phyloP scores from a whole-genome alignment of 2,329 filamentous ascomycete species.

The Ceratocystis lukuohia region DNA sequence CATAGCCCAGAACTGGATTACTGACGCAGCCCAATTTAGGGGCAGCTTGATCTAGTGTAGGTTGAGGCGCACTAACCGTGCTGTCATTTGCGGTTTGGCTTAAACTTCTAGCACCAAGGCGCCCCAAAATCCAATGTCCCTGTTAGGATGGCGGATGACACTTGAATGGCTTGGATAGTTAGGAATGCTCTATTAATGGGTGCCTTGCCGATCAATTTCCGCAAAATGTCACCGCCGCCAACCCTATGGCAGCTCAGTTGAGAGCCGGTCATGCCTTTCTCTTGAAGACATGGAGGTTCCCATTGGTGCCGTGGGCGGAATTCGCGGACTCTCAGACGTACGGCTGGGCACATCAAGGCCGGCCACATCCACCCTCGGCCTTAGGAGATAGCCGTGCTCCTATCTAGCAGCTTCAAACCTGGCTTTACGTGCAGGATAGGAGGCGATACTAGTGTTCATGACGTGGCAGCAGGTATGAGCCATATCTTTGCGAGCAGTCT shows the following conservation, averaged over 20 bases:
- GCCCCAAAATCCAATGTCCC: conserved; percentile 40
- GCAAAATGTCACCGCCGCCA: conserved; percentile 36
- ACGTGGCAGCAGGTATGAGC: conserved; percentile 26
- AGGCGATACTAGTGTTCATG: conserved; percentile 22
- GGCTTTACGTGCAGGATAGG: conserved; percentile 22
- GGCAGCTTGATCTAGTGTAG: conserved; percentile 49
- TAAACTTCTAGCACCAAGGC: conserved; percentile 11
- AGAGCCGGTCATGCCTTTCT: conserved; percentile 39
- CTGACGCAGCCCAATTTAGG: conserved; percentile 49
- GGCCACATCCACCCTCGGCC: too few relatives aligned
- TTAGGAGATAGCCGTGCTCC: conserved; percentile 23
- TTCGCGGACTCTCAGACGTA: conserved; percentile 32
- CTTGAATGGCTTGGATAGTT: conserved; percentile 29
- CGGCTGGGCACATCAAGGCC: too few relatives aligned
- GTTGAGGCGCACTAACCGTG: conserved; percentile 50
- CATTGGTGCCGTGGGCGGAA: conserved; percentile 37
- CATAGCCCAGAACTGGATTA: conserved; percentile 45
- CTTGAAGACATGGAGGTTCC: conserved; percentile 36
- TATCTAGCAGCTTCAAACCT: conserved; percentile 26
- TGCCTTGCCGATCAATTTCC: conserved; percentile 54
- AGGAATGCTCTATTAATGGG: conserved; percentile 44
- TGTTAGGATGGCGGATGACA: conserved; percentile 53
- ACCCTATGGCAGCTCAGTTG: conserved; percentile 41
- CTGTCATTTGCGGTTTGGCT: conserved; percentile 34
- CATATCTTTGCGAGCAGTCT: conserved; percentile 29